Percentiles rank a stretch among this genome's conserved stretches.
These are phyloP conservation scores for Diaporthe sp. DNA, from an alignment of 2,329 filamentous ascomycete species.

Conservation along the genomic window DNA sequence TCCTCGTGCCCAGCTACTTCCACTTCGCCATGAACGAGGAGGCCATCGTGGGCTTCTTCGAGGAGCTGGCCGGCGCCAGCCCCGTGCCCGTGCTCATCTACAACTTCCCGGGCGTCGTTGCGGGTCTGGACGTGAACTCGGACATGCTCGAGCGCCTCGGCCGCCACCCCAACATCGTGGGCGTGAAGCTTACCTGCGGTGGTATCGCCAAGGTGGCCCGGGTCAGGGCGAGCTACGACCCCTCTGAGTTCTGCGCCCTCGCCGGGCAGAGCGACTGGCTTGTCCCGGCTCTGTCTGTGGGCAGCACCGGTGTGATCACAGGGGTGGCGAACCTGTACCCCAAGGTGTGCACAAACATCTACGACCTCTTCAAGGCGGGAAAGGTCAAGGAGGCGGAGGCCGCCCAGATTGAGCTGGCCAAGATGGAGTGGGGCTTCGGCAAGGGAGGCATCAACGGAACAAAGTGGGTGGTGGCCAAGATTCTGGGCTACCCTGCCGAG, in stretches of 20 bases:
- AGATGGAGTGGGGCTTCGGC: slow-evolving; percentile 68
- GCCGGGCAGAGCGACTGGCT: slow-evolving; percentile 81
- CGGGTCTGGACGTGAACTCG: slow-evolving; percentile 77
- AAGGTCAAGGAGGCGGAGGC: slow-evolving; percentile 61
- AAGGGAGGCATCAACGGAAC: slow-evolving; percentile 73
- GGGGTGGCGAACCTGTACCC: slow-evolving; percentile 73
- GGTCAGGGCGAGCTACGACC: slow-evolving; percentile 60
- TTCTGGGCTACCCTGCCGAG: slow-evolving; percentile 63
- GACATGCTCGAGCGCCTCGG: slow-evolving; percentile 72
- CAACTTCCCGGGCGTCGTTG: slow-evolving; percentile 78
- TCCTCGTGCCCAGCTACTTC: slow-evolving; percentile 81
- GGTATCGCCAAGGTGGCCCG: slow-evolving; percentile 78
- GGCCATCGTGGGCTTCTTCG: slow-evolving; percentile 74
- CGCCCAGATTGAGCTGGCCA: slow-evolving; percentile 64
- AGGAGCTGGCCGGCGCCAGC: slow-evolving; percentile 70
- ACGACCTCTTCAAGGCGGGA: slow-evolving; percentile 61
- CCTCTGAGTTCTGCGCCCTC: slow-evolving; percentile 73
- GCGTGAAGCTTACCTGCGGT: slow-evolving; percentile 80
- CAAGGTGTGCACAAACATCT: slow-evolving; percentile 61
- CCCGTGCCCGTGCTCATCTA: slow-evolving; percentile 77
- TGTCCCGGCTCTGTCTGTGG: slow-evolving; percentile 68
- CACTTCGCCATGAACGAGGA: slow-evolving; percentile 72
- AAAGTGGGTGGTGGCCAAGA: slow-evolving; percentile 70
- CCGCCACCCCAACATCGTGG: slow-evolving; percentile 75
- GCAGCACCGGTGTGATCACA: slow-evolving; percentile 70